Evolutionary conservation across 306 rosid genomes (phyloP).

Genomic region (Herpetospermum pedunculosum): DNA sequence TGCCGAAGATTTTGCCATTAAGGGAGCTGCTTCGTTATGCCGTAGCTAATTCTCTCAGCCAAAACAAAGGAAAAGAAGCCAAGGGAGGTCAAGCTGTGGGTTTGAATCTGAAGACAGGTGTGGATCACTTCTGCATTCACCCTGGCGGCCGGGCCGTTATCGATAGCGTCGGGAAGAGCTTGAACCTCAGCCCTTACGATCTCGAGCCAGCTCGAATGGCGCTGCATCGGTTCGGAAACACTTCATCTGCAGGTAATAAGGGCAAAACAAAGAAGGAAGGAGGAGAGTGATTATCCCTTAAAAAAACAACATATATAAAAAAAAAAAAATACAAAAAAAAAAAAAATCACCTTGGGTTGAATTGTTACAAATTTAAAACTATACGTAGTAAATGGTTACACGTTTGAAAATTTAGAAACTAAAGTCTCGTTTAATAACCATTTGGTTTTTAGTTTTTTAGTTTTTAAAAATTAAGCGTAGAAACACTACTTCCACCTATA

Average conservation of each 20-base stretch:
- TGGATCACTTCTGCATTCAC: conserved; percentile 71
- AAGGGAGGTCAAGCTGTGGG: not conserved
- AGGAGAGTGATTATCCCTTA: not conserved
- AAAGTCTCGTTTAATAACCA: too few species aligned
- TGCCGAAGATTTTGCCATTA: conserved; percentile 44
- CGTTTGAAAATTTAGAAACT: too few species aligned
- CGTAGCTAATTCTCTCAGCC: not conserved
- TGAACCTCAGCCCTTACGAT: conserved; percentile 35
- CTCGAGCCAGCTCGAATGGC: conserved; percentile 78
- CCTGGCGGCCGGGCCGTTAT: conserved; percentile 75
- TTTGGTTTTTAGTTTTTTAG: too few species aligned
- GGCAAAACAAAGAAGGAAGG: conserved; percentile 26
- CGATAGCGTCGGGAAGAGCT: conserved; percentile 59
- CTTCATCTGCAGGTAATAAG: conserved; percentile 50
- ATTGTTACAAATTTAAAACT: too few species aligned
- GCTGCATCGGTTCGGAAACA: conserved; percentile 72
- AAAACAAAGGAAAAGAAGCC: not conserved
- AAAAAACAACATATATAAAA: too few species aligned
- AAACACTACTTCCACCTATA: too few species aligned
- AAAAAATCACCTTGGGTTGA: too few species aligned
- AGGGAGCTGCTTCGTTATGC: conserved; percentile 32
- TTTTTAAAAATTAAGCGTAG: too few species aligned
- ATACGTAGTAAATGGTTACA: too few species aligned
- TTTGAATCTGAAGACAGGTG: conserved; percentile 41
- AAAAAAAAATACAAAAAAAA: too few species aligned